A percentile compares a stretch with the other conserved stretches of the same genome.
Evolutionary conservation across 75 land plant species (phyloP).

Genomic region (Cupressus sempervirens): DNA sequence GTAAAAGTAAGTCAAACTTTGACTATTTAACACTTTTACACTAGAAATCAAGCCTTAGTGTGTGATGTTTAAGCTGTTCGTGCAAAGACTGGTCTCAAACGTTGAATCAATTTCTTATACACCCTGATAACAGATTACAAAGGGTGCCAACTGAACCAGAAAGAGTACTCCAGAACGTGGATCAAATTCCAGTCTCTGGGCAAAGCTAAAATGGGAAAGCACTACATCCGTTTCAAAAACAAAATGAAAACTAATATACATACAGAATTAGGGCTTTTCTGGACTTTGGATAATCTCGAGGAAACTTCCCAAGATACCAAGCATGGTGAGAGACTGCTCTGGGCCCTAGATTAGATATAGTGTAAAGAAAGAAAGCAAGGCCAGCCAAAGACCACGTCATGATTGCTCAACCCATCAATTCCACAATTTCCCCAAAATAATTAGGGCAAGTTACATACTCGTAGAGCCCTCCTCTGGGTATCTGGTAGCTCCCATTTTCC

Average conservation of each 20-base stretch:
- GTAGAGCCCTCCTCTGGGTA: slow-evolving; percentile 73
- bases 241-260: slow-evolving; percentile 28
- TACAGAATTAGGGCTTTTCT: slow-evolving; percentile 76
- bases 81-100: not conserved
- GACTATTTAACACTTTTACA: no score
- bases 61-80: no score
- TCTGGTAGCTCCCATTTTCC: slow-evolving; percentile 42
- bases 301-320: slow-evolving; percentile 83
- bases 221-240: not conserved
- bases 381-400: slow-evolving; percentile 69
- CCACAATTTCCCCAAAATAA: slow-evolving; percentile 78
- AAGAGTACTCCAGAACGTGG: not conserved
- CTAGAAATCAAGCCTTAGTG: no score
- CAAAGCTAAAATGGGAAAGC: not conserved
- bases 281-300: slow-evolving; percentile 46
- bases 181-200: not conserved
- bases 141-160: not conserved
- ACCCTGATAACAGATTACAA: not conserved
- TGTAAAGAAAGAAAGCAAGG: slow-evolving; percentile 59
- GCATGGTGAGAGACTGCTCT: slow-evolving; percentile 55
- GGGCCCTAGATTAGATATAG: slow-evolving; percentile 68
- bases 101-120: not conserved
- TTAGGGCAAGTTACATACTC: slow-evolving; percentile 78
- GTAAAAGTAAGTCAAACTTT: no score
- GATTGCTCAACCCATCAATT: slow-evolving; percentile 87